A percentile compares a stretch with the other conserved stretches of the same genome.
Evolutionary conservation across 805 yeast genomes (phyloP).

Genomic region (Wickerhamomyces canadensis): DNA sequence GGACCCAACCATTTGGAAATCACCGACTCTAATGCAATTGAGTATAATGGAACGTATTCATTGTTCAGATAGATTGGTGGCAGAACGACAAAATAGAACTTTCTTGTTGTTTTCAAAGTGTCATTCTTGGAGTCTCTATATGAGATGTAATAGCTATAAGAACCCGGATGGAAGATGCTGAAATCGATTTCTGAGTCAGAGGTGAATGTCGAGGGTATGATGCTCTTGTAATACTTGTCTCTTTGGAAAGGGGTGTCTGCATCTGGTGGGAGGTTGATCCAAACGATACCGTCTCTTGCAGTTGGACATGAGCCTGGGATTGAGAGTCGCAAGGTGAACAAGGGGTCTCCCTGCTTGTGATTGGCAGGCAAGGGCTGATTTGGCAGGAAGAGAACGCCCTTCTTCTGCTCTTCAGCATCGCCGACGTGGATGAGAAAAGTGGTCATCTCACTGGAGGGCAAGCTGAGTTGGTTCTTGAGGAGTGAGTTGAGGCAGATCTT

Average conservation of each 20-base stretch:
- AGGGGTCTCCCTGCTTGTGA: conserved; percentile 34
- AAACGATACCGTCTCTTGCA: conserved; percentile 62
- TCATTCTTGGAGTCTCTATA: conserved; percentile 37
- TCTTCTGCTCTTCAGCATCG: conserved; percentile 30
- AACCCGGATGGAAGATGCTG: conserved; percentile 66
- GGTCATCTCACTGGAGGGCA: no score
- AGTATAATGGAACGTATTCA: conserved; percentile 61
- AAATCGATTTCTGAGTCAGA: conserved; percentile 57
- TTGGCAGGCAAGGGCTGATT: conserved; percentile 31
- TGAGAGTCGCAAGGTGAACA: conserved; percentile 50
- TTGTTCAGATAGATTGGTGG: conserved; percentile 61
- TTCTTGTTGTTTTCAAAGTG: conserved; percentile 42
- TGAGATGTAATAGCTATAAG: conserved; percentile 67
- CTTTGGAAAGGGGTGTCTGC: conserved; percentile 46
- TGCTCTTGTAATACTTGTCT: conserved; percentile 43
- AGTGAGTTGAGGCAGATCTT: no score
- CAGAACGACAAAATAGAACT: conserved; percentile 72
- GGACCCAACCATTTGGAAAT: conserved; percentile 91
- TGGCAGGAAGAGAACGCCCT: conserved; percentile 36
- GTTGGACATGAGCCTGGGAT: conserved; percentile 74
- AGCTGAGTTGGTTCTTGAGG: no score
- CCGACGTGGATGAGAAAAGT: conserved; percentile 29
- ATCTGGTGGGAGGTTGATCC: conserved; percentile 65
- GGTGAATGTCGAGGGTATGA: conserved; percentile 54
- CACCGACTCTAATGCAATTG: conserved; percentile 77